These are phyloP conservation scores for Apiotrichum montevideense DNA, from an alignment of 1,284 basidiomycete genomes.

Conservation along the genomic window DNA sequence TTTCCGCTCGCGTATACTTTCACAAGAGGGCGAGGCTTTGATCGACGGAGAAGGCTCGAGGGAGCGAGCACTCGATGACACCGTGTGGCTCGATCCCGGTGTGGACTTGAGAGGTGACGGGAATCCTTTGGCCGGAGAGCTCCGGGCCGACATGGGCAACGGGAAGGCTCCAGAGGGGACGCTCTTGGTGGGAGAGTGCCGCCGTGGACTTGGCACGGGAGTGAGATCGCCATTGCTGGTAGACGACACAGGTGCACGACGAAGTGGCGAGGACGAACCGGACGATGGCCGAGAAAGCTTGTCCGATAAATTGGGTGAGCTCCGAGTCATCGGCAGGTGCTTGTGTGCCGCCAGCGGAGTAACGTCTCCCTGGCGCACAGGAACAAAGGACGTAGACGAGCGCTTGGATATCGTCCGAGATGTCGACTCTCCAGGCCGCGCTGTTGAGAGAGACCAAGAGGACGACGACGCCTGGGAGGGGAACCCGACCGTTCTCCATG, in stretches of 20 bases:
- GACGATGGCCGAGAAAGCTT: not conserved
- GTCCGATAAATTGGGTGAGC: conserved; percentile 10
- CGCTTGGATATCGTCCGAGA: conserved; percentile 1
- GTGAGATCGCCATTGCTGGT: not conserved
- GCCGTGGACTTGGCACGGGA: not conserved
- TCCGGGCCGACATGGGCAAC: not conserved
- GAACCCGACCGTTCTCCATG: not conserved
- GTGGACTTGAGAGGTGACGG: not conserved
- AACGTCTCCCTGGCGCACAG: not conserved
- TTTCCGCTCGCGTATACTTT: conserved; percentile 2
- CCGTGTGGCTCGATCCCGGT: not conserved
- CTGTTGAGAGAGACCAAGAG: not conserved
- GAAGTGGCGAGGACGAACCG: not conserved
- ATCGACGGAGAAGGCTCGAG: not conserved
- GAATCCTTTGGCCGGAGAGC: not conserved
- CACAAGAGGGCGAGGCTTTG: not conserved
- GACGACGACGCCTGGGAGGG: not conserved
- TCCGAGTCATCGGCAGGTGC: conserved; percentile 4
- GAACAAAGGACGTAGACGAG: not conserved
- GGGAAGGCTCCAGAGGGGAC: not conserved
- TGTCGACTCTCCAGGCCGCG: not conserved
- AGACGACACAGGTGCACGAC: not conserved
- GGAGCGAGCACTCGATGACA: not conserved
- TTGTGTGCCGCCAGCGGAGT: conserved; percentile 1
- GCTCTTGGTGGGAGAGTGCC: not conserved